Percentiles rank a stretch among this genome's conserved stretches.
Conservation (phyloP, 805 yeast genomes). For the Yarrowia porcina region DNA sequence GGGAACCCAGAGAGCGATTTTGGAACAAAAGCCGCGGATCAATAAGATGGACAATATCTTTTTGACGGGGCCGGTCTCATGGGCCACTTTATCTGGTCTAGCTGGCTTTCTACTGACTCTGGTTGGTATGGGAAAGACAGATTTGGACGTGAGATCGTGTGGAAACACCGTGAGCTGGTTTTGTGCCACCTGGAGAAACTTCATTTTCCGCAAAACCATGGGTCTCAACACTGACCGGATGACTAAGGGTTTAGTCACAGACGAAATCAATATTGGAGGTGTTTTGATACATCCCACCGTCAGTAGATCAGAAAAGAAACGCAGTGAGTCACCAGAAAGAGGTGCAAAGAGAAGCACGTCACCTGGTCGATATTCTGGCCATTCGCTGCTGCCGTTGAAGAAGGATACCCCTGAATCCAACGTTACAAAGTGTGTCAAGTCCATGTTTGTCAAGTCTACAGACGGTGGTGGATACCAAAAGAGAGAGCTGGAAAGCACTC, state of each 20-base stretch:
- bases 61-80: slow-evolving; percentile 70
- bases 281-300: background rate
- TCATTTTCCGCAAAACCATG: slow-evolving; percentile 64
- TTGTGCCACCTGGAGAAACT: slow-evolving; percentile 79
- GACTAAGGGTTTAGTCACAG: slow-evolving; percentile 1
- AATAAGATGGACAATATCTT: slow-evolving; percentile 63
- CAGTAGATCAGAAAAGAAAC: too few species aligned
- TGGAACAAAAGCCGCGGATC: slow-evolving; percentile 56
- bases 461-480: background rate
- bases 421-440: background rate
- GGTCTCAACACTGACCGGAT: slow-evolving; percentile 49
- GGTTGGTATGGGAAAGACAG: slow-evolving; percentile 59
- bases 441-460: background rate
- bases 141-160: slow-evolving; percentile 47
- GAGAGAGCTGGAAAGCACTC: background rate
- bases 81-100: slow-evolving; percentile 84
- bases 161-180: slow-evolving; percentile 50
- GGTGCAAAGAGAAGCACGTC: background rate
- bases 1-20: slow-evolving; percentile 76
- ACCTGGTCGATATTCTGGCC: too few species aligned
- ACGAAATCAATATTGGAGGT: slow-evolving; percentile 6
- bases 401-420: background rate
- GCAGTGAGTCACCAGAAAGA: background rate
- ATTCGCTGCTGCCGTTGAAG: background rate
- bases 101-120: slow-evolving; percentile 85